Evolutionary conservation across 1,139 yeast genomes (phyloP).

Genomic region (Candida mesenterica): DNA sequence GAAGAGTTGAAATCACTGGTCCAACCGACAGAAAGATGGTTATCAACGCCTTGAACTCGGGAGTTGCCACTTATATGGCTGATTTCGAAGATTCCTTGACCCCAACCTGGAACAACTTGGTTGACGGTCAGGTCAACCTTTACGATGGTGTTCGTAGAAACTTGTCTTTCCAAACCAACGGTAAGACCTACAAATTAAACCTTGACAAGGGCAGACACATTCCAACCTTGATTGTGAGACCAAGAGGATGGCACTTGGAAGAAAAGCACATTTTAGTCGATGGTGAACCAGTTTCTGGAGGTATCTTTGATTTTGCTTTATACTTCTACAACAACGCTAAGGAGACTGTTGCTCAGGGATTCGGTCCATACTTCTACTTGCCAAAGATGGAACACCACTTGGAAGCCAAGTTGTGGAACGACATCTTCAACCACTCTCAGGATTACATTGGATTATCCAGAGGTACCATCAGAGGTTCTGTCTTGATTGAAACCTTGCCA

Average conservation of each 20-base stretch:
- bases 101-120: constrained; percentile 91
- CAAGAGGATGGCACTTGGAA: constrained; percentile 83
- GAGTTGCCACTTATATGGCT: constrained; percentile 90
- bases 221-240: constrained; percentile 79
- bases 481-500: constrained; percentile 29
- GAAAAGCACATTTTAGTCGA: constrained; percentile 73
- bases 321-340: constrained; percentile 47
- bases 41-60: constrained; percentile 86
- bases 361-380: constrained; percentile 30
- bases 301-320: constrained; percentile 73
- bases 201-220: constrained; percentile 52
- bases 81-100: constrained; percentile 95
- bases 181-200: constrained; percentile 62
- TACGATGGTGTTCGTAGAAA: constrained; percentile 81
- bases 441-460: constrained; percentile 22
- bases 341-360: constrained; percentile 21
- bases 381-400: constrained; percentile 33
- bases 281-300: constrained; percentile 73
- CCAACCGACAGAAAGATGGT: constrained; percentile 93
- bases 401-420: constrained; percentile 32
- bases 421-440: constrained; percentile 27
- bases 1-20: constrained; percentile 85
- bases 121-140: constrained; percentile 86
- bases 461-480: constrained; percentile 31
- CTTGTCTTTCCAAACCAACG: constrained; percentile 54